Evolutionary conservation across 148 eudicot genomes (phyloP).

Genomic region (Amaranthus palmeri): DNA sequence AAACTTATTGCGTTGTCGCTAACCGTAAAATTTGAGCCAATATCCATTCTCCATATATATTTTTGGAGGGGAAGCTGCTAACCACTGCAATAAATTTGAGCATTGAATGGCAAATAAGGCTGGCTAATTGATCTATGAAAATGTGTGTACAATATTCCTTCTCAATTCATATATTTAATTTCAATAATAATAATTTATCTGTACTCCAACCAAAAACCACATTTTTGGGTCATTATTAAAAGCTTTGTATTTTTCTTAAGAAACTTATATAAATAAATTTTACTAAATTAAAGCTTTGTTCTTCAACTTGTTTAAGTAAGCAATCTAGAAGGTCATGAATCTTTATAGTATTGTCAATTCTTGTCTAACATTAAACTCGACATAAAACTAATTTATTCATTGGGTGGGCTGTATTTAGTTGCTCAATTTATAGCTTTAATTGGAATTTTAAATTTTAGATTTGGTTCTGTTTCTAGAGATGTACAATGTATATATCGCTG

Average conservation of each 20-base stretch:
- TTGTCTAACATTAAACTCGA: not conserved
- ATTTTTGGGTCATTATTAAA: not conserved
- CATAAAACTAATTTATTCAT: not conserved
- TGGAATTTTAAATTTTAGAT: not conserved
- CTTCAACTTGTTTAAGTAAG: not conserved
- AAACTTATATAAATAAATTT: not conserved
- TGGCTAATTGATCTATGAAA: not conserved
- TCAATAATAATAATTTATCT: not conserved
- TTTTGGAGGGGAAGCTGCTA: constrained; percentile 12
- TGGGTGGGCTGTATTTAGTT: not conserved
- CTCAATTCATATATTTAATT: not conserved
- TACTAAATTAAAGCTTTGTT: not conserved
- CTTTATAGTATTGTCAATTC: not conserved
- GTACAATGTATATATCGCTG: no score
- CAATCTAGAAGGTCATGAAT: not conserved
- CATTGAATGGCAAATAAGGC: not conserved
- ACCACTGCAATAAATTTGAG: constrained; percentile 19
- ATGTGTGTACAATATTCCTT: constrained; percentile 1
- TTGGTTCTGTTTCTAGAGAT: no score
- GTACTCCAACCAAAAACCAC: constrained; percentile 3
- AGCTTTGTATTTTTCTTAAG: not conserved
- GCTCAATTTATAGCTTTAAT: not conserved
- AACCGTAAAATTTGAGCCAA: no score
- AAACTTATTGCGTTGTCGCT: no score
- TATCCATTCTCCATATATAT: not conserved